These are phyloP conservation scores for Neonectria faginata DNA, from an alignment of 2,329 filamentous ascomycete species.

Conservation along the genomic window DNA sequence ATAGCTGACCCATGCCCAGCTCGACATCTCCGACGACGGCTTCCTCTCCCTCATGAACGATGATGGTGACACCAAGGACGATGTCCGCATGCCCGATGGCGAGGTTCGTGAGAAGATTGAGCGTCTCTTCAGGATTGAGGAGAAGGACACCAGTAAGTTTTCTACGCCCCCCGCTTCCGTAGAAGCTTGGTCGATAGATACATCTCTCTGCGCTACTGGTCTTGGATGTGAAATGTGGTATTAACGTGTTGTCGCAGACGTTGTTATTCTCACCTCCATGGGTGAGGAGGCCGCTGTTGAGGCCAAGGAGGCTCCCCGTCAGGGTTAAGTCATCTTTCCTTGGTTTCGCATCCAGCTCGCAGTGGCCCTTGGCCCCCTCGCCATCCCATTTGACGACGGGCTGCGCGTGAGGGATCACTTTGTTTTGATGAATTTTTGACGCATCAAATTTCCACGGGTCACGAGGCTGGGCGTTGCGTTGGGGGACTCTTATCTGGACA, in stretches of 20 bases:
- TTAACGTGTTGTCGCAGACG: slow-evolving; percentile 68
- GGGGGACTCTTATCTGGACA: slow-evolving; percentile 59
- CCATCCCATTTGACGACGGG: slow-evolving; percentile 38
- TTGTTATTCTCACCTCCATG: slow-evolving; percentile 95
- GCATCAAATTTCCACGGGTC: slow-evolving; percentile 52
- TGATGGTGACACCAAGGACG: slow-evolving; percentile 88
- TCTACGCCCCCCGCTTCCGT: background rate
- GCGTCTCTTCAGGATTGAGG: slow-evolving; percentile 82
- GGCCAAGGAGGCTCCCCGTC: slow-evolving; percentile 86
- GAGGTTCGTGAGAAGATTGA: slow-evolving; percentile 89
- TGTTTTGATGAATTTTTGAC: slow-evolving; percentile 51
- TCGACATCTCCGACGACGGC: slow-evolving; percentile 92
- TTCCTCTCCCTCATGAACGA: slow-evolving; percentile 96
- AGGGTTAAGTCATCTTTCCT: slow-evolving; percentile 43
- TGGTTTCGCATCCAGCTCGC: slow-evolving; percentile 40
- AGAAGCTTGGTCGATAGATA: background rate
- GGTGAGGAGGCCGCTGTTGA: slow-evolving; percentile 93
- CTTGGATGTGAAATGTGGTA: background rate
- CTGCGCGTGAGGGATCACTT: slow-evolving; percentile 45
- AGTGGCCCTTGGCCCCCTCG: slow-evolving; percentile 45
- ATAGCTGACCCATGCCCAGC: slow-evolving; percentile 60
- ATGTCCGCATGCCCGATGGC: slow-evolving; percentile 91
- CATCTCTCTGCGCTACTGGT: background rate
- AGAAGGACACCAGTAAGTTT: slow-evolving; percentile 91
- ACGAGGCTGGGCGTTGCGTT: slow-evolving; percentile 56